Conservation (phyloP, 768 basidiomycete species). For the Gloeophyllum trabeum region DNA sequence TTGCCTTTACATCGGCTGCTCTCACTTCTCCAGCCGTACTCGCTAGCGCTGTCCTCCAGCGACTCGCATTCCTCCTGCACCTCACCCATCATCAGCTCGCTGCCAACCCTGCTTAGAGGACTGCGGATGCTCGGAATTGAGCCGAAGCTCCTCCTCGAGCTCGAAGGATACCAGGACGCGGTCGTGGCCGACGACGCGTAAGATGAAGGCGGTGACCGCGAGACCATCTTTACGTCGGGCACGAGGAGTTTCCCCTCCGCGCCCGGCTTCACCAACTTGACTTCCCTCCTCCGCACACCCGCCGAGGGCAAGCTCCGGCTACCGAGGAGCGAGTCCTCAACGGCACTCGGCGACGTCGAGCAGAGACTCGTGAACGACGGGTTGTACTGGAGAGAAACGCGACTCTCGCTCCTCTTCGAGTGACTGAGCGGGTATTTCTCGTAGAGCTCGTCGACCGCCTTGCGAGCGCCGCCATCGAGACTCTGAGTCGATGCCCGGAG, state of each 20-base stretch:
- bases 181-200: constrained; percentile 11
- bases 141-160: constrained; percentile 10
- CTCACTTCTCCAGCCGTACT: too few relatives aligned
- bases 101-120: constrained; percentile 27
- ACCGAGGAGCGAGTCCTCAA: constrained; percentile 7
- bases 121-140: constrained; percentile 16
- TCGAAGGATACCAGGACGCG: constrained; percentile 7
- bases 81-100: constrained; percentile 20
- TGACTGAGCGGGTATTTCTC: constrained; percentile 45
- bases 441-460: constrained; percentile 32
- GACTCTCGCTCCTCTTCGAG: constrained; percentile 41
- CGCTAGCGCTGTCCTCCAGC: too few relatives aligned
- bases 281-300: constrained; percentile 32
- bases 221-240: constrained; percentile 29
- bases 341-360: too few relatives aligned
- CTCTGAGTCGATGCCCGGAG: constrained; percentile 13
- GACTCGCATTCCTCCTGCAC: constrained; percentile 22
- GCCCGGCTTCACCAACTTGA: constrained; percentile 41
- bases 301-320: constrained; percentile 23
- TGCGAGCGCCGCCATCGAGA: constrained; percentile 14
- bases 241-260: constrained; percentile 58
- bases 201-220: constrained; percentile 20
- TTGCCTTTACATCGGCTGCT: too few relatives aligned
- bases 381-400: constrained; percentile 20
- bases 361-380: neutral